Percentiles rank a stretch among this genome's conserved stretches.
phyloP scores from a whole-genome alignment of 345 rosid genomes.

The sweet orange (Citrus sinensis) region DNA sequence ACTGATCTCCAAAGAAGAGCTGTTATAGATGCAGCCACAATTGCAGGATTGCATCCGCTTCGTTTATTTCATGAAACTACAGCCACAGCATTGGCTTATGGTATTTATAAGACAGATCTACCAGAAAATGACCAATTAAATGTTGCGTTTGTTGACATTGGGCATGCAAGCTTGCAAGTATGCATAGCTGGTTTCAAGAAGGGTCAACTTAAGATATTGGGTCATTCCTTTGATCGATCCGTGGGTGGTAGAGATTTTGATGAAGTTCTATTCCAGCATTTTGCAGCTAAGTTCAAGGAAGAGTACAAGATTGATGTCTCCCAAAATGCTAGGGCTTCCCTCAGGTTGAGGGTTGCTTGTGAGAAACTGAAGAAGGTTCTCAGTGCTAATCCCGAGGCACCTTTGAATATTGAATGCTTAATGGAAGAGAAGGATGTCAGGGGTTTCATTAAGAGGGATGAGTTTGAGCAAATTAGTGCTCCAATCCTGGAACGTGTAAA shows the following conservation, averaged over 20 bases:
- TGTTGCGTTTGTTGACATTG: constrained; percentile 90
- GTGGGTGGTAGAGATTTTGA: constrained; percentile 96
- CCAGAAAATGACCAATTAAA: constrained; percentile 81
- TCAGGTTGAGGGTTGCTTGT: constrained; percentile 78
- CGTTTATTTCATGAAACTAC: constrained; percentile 87
- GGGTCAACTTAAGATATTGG: constrained; percentile 76
- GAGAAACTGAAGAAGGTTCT: constrained; percentile 94
- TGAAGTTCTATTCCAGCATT: constrained; percentile 74
- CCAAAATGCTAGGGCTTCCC: constrained; percentile 85
- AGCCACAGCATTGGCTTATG: constrained; percentile 95
- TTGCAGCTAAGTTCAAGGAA: constrained; percentile 75
- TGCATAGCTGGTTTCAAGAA: constrained; percentile 92
- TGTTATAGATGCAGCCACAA: constrained; percentile 86
- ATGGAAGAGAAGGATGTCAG: constrained; percentile 98
- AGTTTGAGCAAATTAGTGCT: constrained; percentile 73
- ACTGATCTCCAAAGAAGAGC: constrained; percentile 95
- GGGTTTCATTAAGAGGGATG: constrained; percentile 86
- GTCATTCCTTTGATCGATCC: constrained; percentile 76
- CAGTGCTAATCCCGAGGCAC: constrained; percentile 92
- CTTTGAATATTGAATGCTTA: constrained; percentile 84
- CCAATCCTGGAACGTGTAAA: constrained; percentile 86
- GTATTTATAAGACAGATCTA: constrained; percentile 92
- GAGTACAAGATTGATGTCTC: constrained; percentile 87
- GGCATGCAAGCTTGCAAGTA: constrained; percentile 94
- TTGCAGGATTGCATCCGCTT: constrained; percentile 90